phyloP scores from a whole-genome alignment of 352 stramenopile species.

The Phytophthora tubulina region DNA sequence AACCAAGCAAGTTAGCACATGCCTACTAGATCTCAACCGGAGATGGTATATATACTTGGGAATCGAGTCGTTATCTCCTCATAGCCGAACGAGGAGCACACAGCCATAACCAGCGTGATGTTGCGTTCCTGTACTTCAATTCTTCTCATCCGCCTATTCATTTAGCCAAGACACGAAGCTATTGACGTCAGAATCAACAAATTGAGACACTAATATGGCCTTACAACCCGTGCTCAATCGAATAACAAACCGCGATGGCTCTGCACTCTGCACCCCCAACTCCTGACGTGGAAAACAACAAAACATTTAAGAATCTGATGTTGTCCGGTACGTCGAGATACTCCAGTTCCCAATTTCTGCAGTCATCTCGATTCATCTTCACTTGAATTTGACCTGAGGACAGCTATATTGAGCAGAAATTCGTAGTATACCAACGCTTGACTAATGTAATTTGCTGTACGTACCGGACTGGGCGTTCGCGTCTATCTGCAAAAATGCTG shows the following conservation, averaged over 20 bases:
- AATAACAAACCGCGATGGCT: neutral
- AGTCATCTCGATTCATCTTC: neutral
- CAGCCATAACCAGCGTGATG: neutral
- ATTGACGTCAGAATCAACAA: neutral
- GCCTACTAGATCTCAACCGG: neutral
- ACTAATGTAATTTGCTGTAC: neutral
- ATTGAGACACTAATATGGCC: neutral
- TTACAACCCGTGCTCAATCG: neutral
- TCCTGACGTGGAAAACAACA: neutral
- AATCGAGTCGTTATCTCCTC: conserved; percentile 1
- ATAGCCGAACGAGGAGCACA: neutral
- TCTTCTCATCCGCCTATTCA: neutral
- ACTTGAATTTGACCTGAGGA: conserved; percentile 5
- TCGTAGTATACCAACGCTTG: neutral
- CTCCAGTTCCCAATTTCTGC: neutral
- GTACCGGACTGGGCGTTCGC: neutral
- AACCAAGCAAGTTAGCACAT: neutral
- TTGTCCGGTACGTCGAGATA: conserved; percentile 7
- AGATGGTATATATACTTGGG: neutral
- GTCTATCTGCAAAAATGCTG: neutral
- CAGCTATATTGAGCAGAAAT: neutral
- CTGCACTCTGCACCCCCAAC: conserved; percentile 1
- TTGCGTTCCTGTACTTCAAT: conserved; percentile 6
- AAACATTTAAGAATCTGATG: neutral
- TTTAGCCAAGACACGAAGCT: neutral